Percentiles rank a stretch among this genome's conserved stretches.
Evolutionary conservation across 225 moss, liverwort and hornwort genomes (phyloP).

Genomic region (Asterella californica): DNA sequence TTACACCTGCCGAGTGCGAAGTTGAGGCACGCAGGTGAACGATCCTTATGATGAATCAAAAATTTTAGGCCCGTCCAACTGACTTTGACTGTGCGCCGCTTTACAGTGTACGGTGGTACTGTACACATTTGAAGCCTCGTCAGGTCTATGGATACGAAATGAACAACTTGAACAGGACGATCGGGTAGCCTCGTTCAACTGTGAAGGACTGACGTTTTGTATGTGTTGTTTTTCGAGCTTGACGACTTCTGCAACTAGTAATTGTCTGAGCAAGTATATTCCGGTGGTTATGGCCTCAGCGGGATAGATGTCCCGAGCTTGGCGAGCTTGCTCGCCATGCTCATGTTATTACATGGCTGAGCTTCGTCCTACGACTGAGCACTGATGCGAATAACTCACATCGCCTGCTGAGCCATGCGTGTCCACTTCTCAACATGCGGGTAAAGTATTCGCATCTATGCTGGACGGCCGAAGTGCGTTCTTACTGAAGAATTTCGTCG

Average conservation of each 20-base stretch:
- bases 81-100: neutral
- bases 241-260: neutral
- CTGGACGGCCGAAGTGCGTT: neutral
- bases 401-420: neutral
- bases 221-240: neutral
- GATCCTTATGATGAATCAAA: neutral
- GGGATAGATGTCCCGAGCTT: too few species aligned
- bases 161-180: neutral
- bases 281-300: neutral
- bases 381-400: neutral
- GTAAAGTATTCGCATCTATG: neutral
- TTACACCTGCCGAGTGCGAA: neutral
- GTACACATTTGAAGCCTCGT: neutral
- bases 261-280: neutral
- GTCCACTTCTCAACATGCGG: neutral
- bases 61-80: neutral
- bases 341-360: neutral
- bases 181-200: neutral
- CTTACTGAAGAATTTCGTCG: neutral
- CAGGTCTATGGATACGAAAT: neutral
- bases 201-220: neutral
- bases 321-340: neutral
- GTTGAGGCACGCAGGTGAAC: neutral
- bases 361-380: neutral
- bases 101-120: slow-evolving; percentile 4